These are phyloP conservation scores for Coemansia sp. DNA, from an alignment of 192 early-diverging fungal genomes.

Conservation along the genomic window DNA sequence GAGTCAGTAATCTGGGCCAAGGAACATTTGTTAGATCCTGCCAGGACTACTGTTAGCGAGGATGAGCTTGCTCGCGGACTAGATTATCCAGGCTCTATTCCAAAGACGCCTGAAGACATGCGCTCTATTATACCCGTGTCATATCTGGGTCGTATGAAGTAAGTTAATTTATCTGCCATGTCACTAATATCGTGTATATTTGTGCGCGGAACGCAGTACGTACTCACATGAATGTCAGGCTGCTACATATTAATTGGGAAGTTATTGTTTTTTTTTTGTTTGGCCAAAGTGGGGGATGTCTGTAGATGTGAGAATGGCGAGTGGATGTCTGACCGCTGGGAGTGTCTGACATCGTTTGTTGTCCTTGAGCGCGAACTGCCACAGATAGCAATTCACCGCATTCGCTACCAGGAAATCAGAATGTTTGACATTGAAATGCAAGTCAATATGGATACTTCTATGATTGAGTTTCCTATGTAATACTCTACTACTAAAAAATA, in stretches of 20 bases:
- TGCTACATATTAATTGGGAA: neutral
- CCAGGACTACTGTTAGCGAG: constrained; percentile 13
- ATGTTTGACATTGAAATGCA: constrained; percentile 53
- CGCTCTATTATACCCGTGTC: constrained; percentile 39
- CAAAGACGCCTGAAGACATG: constrained; percentile 29
- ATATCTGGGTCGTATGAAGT: constrained; percentile 50
- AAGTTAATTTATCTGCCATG: constrained; percentile 11
- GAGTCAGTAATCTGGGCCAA: constrained; percentile 24
- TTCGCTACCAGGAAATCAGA: constrained; percentile 38
- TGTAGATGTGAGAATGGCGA: constrained; percentile 44
- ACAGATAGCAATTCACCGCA: constrained; percentile 45
- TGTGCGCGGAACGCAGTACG: neutral
- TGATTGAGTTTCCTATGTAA: constrained; percentile 23
- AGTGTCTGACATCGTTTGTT: constrained; percentile 45
- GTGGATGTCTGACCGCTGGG: constrained; percentile 51
- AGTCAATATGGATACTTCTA: constrained; percentile 44
- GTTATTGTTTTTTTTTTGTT: neutral
- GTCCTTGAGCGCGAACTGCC: constrained; percentile 42
- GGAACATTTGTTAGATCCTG: constrained; percentile 17
- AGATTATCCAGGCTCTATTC: constrained; percentile 47
- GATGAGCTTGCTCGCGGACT: constrained; percentile 32
- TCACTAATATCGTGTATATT: neutral
- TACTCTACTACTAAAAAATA: too few species aligned
- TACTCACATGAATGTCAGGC: neutral
- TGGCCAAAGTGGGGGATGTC: neutral